Evolutionary conservation across 176 grass and related monocot species (phyloP).

Genomic region (Aechmea fasciata): DNA sequence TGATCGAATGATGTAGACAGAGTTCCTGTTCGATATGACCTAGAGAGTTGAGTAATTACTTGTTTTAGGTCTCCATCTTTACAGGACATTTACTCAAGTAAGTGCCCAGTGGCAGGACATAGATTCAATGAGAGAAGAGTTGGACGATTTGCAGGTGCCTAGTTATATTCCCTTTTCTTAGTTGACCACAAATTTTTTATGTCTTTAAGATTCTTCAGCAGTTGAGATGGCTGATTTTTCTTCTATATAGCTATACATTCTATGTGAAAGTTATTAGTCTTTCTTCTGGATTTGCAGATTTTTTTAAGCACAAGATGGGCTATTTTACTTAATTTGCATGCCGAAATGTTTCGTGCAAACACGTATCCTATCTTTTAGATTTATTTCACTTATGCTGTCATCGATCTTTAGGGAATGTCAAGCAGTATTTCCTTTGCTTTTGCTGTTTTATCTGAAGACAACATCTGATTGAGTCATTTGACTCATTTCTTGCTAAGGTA

Average conservation of each 20-base stretch:
- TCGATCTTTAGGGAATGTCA: neutral
- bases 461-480: neutral
- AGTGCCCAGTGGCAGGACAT: constrained; percentile 96
- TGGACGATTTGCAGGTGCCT: constrained; percentile 94
- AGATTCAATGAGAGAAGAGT: constrained; percentile 93
- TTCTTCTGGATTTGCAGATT: constrained; percentile 55
- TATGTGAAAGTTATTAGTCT: constrained; percentile 11
- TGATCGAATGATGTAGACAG: neutral
- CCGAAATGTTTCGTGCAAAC: constrained; percentile 98
- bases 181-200: neutral
- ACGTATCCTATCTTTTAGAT: constrained; percentile 61
- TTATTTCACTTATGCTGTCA: neutral
- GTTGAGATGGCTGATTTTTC: constrained; percentile 1
- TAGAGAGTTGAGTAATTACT: neutral
- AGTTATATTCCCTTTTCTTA: constrained; percentile 22
- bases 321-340: constrained; percentile 95
- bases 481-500: neutral
- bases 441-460: neutral
- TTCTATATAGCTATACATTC: neutral
- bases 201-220: neutral
- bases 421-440: neutral
- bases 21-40: too few relatives aligned
- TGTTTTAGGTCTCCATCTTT: constrained; percentile 18
- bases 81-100: constrained; percentile 99
- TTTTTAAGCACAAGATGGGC: constrained; percentile 99